phyloP scores from a whole-genome alignment of 225 moss, liverwort and hornwort genomes.

The Antitrichia curtipendula region DNA sequence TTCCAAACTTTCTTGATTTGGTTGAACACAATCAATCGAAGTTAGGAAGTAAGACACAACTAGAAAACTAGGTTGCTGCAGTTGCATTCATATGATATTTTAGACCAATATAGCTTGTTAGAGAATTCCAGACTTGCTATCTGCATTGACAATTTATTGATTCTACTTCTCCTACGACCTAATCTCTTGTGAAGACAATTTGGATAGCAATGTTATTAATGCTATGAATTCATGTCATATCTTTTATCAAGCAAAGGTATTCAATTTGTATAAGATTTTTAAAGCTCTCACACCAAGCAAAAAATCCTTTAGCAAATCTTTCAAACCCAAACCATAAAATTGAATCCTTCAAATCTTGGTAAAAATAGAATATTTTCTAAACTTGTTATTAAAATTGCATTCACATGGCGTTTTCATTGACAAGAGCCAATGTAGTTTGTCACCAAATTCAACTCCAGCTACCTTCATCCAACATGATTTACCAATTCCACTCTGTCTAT shows the following conservation, averaged over 20 bases:
- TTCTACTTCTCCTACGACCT: background rate
- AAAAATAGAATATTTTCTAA: accelerated
- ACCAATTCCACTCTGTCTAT: background rate
- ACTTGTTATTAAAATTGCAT: too few relatives aligned
- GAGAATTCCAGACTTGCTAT: background rate
- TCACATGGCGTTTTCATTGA: accelerated
- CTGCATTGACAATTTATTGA: background rate
- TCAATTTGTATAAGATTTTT: accelerated
- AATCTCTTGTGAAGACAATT: background rate
- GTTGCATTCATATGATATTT: background rate
- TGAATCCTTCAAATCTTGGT: background rate
- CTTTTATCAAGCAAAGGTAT: background rate
- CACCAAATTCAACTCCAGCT: accelerated
- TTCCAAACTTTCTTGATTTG: too few relatives aligned
- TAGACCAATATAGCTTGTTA: background rate
- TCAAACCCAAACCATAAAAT: background rate
- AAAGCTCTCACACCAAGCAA: background rate
- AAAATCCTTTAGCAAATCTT: background rate
- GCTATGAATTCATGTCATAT: background rate
- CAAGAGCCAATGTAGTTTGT: background rate
- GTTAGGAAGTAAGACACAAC: too few relatives aligned
- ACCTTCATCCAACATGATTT: background rate
- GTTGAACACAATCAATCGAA: too few relatives aligned
- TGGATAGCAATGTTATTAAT: accelerated
- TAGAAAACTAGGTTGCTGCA: accelerated